A percentile compares a stretch with the other conserved stretches of the same genome.
Evolutionary conservation across 2,329 filamentous ascomycete species (phyloP).

Genomic region (Cytospora schulzeri): DNA sequence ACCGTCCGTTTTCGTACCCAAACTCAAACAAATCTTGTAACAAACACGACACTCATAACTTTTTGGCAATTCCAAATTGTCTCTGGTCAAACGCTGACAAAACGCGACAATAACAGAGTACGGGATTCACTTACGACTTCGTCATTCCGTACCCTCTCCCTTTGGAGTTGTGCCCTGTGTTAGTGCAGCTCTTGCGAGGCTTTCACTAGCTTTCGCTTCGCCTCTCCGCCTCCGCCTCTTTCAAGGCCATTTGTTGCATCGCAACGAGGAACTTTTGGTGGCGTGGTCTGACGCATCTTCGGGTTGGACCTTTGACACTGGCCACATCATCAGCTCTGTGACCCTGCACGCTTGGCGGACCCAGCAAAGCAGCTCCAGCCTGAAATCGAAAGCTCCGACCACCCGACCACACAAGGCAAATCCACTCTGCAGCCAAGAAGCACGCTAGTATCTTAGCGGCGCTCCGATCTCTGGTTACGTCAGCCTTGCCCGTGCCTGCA

Average conservation of each 20-base stretch:
- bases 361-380: not conserved
- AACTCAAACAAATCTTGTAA: conserved; percentile 22
- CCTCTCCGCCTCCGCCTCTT: conserved; percentile 9
- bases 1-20: not conserved
- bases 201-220: conserved; percentile 52
- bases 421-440: conserved; percentile 26
- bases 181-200: conserved; percentile 36
- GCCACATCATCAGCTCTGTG: conserved; percentile 20
- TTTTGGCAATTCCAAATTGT: not conserved
- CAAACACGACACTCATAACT: conserved; percentile 15
- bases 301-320: conserved; percentile 31
- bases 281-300: conserved; percentile 26
- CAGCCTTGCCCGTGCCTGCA: conserved; percentile 32
- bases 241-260: conserved; percentile 4
- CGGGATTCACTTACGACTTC: conserved; percentile 30
- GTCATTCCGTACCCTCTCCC: conserved; percentile 39
- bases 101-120: conserved; percentile 17
- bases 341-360: conserved; percentile 20
- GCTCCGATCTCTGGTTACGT: conserved; percentile 34
- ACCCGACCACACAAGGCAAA: conserved; percentile 28
- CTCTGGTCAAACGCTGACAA: conserved; percentile 21
- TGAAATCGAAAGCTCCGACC: conserved; percentile 27
- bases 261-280: conserved; percentile 9
- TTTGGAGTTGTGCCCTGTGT: conserved; percentile 32
- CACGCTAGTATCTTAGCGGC: conserved; percentile 25